Evolutionary conservation across 2,329 filamentous ascomycete species (phyloP).

Genomic region (Aspergillus fructus): DNA sequence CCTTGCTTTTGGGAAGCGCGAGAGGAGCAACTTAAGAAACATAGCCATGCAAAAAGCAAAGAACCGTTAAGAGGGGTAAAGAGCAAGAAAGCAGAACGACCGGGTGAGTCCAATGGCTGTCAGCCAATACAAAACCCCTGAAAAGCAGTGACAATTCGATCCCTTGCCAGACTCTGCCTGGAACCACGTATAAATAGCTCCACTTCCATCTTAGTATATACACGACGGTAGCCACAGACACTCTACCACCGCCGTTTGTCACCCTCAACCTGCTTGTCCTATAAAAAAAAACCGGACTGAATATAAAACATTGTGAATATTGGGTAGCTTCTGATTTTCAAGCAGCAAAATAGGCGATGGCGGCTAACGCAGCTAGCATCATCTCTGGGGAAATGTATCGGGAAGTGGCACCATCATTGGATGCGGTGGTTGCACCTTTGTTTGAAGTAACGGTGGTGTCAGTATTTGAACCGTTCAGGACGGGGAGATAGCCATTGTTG

Average conservation of each 20-base stretch:
- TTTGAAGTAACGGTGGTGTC: constrained; percentile 12
- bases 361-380: constrained; percentile 13
- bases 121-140: not conserved
- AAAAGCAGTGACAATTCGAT: not conserved
- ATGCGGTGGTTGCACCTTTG: constrained; percentile 15
- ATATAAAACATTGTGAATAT: not conserved
- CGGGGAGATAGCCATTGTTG: constrained; percentile 21
- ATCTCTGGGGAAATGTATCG: constrained; percentile 12
- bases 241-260: not conserved
- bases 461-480: constrained; percentile 13
- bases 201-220: not conserved
- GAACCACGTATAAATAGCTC: not conserved
- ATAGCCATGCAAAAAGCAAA: constrained; percentile 1
- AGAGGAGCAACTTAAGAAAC: not conserved
- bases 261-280: not conserved
- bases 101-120: not conserved
- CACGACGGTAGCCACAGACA: not conserved
- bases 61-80: not conserved
- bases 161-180: not conserved
- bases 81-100: not conserved
- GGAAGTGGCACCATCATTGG: constrained; percentile 17
- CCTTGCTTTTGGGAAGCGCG: not conserved
- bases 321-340: not conserved
- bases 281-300: not conserved
- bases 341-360: constrained; percentile 14